Evolutionary conservation across 441 rosid genomes (phyloP).

Genomic region (Dalechampia spathulata): DNA sequence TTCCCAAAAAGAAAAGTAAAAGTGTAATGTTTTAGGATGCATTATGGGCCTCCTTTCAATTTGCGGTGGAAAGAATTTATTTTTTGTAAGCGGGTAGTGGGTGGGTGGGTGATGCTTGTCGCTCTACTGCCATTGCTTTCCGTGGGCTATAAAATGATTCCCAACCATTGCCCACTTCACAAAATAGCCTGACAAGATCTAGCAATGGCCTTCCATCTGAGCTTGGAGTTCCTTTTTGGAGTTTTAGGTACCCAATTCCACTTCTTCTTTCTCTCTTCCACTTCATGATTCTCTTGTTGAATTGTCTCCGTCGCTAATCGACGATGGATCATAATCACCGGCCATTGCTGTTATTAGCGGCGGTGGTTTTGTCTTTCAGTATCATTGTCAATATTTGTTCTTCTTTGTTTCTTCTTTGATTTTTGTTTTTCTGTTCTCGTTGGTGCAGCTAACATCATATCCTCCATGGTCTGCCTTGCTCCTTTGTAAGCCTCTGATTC

Average conservation of each 20-base stretch:
- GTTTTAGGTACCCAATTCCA: slow-evolving; percentile 39
- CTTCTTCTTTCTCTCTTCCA: background rate
- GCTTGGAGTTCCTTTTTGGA: slow-evolving; percentile 52
- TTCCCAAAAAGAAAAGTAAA: too few species aligned
- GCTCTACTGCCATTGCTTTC: slow-evolving; percentile 18
- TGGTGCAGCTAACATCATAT: slow-evolving; percentile 47
- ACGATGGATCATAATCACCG: too few species aligned
- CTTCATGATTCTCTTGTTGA: background rate
- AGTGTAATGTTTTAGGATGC: too few species aligned
- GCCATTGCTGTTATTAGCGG: too few species aligned
- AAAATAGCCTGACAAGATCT: background rate
- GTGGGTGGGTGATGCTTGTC: background rate
- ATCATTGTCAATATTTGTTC: too few species aligned
- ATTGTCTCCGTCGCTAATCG: too few species aligned
- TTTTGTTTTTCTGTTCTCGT: background rate
- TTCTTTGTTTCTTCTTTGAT: too few species aligned
- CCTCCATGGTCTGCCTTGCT: slow-evolving; percentile 56
- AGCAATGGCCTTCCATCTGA: slow-evolving; percentile 46
- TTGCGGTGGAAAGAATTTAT: too few species aligned
- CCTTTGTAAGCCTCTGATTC: slow-evolving; percentile 42
- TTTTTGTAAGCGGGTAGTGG: too few species aligned
- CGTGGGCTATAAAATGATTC: slow-evolving; percentile 35
- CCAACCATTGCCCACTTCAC: background rate
- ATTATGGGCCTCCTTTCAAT: too few species aligned
- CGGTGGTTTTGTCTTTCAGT: too few species aligned